These are phyloP conservation scores for Coemansia sp. DNA, from an alignment of 192 early-diverging fungal genomes.

Conservation along the genomic window DNA sequence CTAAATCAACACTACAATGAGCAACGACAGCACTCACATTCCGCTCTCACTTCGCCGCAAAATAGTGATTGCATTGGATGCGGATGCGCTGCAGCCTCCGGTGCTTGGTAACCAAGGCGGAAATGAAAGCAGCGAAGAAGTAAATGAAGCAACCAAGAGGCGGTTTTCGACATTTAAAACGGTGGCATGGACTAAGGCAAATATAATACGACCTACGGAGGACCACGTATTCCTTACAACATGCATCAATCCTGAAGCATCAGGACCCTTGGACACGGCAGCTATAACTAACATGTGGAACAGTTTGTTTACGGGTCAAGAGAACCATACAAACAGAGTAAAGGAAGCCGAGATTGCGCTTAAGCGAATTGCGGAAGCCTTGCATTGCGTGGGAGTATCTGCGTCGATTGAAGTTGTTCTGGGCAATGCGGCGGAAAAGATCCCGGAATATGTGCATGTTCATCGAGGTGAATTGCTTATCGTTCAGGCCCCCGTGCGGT, in stretches of 20 bases:
- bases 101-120: background rate
- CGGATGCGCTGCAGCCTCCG: slow-evolving; percentile 16
- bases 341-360: slow-evolving; percentile 18
- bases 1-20: too few relatives aligned
- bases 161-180: slow-evolving; percentile 40
- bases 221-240: slow-evolving; percentile 52
- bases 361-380: slow-evolving; percentile 6
- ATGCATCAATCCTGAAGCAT: slow-evolving; percentile 12
- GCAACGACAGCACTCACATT: slow-evolving; percentile 15
- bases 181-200: slow-evolving; percentile 48
- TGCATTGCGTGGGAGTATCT: slow-evolving; percentile 18
- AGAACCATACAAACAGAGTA: slow-evolving; percentile 10
- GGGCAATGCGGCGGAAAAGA: slow-evolving; percentile 9
- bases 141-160: background rate
- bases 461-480: slow-evolving; percentile 37
- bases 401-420: slow-evolving; percentile 23
- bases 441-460: slow-evolving; percentile 23
- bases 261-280: background rate
- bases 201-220: slow-evolving; percentile 24
- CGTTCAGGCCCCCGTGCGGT: slow-evolving; percentile 25
- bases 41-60: slow-evolving; percentile 50
- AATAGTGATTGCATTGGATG: slow-evolving; percentile 45
- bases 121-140: background rate
- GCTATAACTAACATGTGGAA: slow-evolving; percentile 27
- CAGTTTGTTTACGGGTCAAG: slow-evolving; percentile 24